Evolutionary conservation across 768 basidiomycete species (phyloP).

Genomic region (Tephrocybe sp.): DNA sequence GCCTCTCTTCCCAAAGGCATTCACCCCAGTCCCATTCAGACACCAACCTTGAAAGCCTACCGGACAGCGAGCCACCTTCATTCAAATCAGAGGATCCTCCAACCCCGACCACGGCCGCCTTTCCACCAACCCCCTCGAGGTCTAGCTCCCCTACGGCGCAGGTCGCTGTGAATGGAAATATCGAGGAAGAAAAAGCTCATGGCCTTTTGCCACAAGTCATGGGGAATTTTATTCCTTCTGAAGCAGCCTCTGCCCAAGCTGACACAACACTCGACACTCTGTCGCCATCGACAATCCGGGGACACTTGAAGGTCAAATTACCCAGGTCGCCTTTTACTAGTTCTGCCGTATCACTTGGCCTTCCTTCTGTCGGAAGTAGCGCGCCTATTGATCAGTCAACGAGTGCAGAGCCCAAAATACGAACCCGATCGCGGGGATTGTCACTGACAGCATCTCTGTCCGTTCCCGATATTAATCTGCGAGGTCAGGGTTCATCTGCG

Average conservation of each 20-base stretch:
- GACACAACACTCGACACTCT: neutral
- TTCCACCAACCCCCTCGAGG: slow-evolving; percentile 22
- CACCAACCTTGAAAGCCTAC: slow-evolving; percentile 8
- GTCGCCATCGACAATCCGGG: slow-evolving; percentile 1
- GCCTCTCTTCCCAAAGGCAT: slow-evolving; percentile 9
- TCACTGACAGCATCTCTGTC: slow-evolving; percentile 15
- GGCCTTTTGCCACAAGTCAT: slow-evolving; percentile 17
- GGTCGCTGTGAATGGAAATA: slow-evolving; percentile 18
- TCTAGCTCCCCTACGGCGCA: slow-evolving; percentile 22
- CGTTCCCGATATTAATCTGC: slow-evolving; percentile 1
- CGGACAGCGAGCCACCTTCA: slow-evolving; percentile 6
- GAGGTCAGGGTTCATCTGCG: slow-evolving; percentile 1
- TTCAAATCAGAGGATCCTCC: slow-evolving; percentile 9
- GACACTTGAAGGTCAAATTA: slow-evolving; percentile 3
- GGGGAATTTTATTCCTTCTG: slow-evolving; percentile 10
- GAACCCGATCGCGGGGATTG: slow-evolving; percentile 15
- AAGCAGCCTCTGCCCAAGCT: neutral
- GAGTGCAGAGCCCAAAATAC: neutral
- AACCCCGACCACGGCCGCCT: slow-evolving; percentile 17
- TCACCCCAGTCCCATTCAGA: slow-evolving; percentile 8
- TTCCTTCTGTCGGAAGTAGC: slow-evolving; percentile 22
- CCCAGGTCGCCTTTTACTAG: slow-evolving; percentile 14
- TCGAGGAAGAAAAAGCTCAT: slow-evolving; percentile 18
- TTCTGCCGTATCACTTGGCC: slow-evolving; percentile 27
- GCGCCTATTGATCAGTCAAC: slow-evolving; percentile 1